Conservation (phyloP, 1,284 basidiomycete genomes). For the Salmacisia buchloeana region DNA sequence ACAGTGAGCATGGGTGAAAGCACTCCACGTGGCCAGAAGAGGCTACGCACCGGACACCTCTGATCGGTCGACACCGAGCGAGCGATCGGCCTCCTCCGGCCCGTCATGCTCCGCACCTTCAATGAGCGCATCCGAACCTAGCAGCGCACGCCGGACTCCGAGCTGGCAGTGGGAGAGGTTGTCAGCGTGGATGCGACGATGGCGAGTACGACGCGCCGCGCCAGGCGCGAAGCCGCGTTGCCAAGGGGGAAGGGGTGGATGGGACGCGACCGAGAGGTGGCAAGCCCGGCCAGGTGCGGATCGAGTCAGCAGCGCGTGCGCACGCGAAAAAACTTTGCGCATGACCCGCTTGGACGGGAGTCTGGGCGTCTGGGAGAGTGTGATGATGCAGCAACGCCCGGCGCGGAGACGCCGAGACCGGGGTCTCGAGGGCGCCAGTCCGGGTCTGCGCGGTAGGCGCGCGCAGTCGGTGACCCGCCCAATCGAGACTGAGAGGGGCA, state of each 20-base stretch:
- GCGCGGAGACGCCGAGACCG: no score
- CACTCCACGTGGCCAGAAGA: no score
- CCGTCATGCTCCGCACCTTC: neutral
- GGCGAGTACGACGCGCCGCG: no score
- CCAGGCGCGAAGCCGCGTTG: no score
- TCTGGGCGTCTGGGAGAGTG: no score
- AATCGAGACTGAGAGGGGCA: neutral
- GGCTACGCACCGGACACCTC: neutral
- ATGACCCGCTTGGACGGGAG: neutral
- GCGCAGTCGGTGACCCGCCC: neutral
- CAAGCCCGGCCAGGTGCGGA: neutral
- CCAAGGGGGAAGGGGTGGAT: no score
- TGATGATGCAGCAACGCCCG: no score
- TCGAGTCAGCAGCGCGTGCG: slow-evolving; percentile 2
- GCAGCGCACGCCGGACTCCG: slow-evolving; percentile 1
- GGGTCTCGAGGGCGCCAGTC: no score
- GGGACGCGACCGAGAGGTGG: neutral
- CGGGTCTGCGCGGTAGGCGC: neutral
- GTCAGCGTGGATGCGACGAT: no score
- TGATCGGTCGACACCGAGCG: neutral
- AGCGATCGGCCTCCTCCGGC: slow-evolving; percentile 5
- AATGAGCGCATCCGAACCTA: slow-evolving; percentile 3
- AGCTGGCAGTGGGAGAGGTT: no score
- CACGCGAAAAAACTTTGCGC: slow-evolving; percentile 10
- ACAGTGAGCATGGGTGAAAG: neutral